These are phyloP conservation scores for Cytospora chrysosperma DNA, from an alignment of 2,329 filamentous ascomycete genomes.

Conservation along the genomic window DNA sequence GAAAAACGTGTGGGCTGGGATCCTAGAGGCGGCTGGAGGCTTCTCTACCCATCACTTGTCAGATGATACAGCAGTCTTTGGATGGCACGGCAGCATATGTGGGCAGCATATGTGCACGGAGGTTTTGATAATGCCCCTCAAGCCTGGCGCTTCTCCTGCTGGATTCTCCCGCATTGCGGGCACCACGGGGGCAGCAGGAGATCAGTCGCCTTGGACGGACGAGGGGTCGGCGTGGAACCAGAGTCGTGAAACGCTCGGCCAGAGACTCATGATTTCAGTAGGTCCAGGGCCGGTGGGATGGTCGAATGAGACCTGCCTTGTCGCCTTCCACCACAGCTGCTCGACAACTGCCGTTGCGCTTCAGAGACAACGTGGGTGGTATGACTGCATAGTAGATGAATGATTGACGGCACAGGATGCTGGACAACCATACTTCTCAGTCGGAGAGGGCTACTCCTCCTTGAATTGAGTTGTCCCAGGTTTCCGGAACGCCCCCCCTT, in stretches of 20 bases:
- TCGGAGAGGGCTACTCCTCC: conserved; percentile 7
- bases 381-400: background rate
- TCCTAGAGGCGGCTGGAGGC: background rate
- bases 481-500: conserved; percentile 1
- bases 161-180: conserved; percentile 13
- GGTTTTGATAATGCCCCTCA: background rate
- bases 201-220: conserved; percentile 14
- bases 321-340: conserved; percentile 8
- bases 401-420: conserved; percentile 17
- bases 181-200: conserved; percentile 1
- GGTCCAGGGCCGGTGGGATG: background rate
- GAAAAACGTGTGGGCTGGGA: conserved; percentile 15
- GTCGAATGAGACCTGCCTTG: background rate
- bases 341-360: conserved; percentile 17
- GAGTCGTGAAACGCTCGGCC: conserved; percentile 10
- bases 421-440: conserved; percentile 6
- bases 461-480: background rate
- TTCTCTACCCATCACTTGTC: conserved; percentile 7
- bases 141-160: conserved; percentile 4
- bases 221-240: conserved; percentile 14
- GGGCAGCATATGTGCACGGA: too few species aligned
- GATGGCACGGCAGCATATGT: conserved; percentile 10
- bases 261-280: background rate
- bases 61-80: conserved; percentile 13
- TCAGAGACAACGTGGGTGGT: conserved; percentile 9